Percentiles rank a stretch among this genome's conserved stretches.
These are phyloP conservation scores for Aplosporella prunicola DNA, from an alignment of 2,329 filamentous ascomycete species.

Conservation along the genomic window DNA sequence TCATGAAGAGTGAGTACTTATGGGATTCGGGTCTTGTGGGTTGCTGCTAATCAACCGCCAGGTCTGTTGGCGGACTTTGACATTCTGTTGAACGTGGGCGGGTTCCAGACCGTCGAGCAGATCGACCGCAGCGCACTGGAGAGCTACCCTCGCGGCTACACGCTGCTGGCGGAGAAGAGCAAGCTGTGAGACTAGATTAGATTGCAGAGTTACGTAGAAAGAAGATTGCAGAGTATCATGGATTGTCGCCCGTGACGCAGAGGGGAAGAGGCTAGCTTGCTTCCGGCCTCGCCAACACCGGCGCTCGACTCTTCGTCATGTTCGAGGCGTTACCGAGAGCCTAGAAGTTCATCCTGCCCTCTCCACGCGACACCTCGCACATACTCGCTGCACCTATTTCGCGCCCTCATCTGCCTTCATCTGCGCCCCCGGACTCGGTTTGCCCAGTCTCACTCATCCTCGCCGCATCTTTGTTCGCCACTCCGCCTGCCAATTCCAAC, in stretches of 20 bases:
- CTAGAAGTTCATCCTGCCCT: conserved; percentile 10
- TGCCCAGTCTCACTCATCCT: not conserved
- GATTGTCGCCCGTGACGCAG: not conserved
- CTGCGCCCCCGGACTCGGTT: conserved; percentile 2
- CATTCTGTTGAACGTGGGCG: conserved; percentile 51
- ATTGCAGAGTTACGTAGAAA: not conserved
- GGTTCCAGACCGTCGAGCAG: conserved; percentile 44
- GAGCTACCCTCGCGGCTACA: conserved; percentile 18
- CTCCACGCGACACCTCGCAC: conserved; percentile 11
- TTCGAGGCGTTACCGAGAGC: too few species aligned
- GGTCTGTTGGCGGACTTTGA: conserved; percentile 54
- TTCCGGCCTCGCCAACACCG: conserved; percentile 7
- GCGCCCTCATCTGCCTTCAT: not conserved
- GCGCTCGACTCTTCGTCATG: conserved; percentile 12
- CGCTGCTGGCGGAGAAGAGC: conserved; percentile 17
- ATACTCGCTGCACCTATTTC: conserved; percentile 8
- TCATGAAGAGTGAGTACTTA: conserved; percentile 53
- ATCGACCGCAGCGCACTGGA: conserved; percentile 36
- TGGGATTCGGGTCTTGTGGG: too few species aligned
- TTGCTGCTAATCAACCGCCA: too few species aligned
- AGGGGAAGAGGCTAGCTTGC: conserved; percentile 4
- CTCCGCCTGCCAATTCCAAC: conserved; percentile 7
- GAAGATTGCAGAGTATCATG: not conserved
- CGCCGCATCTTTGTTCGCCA: conserved; percentile 5
- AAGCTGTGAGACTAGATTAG: conserved; percentile 18